Conservation (phyloP, 768 basidiomycete genomes). For the Hebeloma cylindrosporum region DNA sequence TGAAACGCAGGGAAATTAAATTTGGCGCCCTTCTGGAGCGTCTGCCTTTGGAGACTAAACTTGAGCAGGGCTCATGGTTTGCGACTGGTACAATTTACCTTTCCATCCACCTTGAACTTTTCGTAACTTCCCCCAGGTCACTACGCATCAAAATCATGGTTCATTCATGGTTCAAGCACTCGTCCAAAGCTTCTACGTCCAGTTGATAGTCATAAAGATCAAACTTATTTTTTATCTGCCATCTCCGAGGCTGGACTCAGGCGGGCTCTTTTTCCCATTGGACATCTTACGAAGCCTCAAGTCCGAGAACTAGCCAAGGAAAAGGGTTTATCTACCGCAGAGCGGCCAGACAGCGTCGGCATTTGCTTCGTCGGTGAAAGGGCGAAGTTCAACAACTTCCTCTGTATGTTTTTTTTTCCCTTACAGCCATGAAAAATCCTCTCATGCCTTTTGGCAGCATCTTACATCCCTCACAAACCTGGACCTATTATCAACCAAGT, state of each 20-base stretch:
- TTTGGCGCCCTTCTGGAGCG: slow-evolving; percentile 80
- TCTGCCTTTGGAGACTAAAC: slow-evolving; percentile 37
- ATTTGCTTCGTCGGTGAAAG: slow-evolving; percentile 93
- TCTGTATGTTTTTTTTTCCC: slow-evolving; percentile 46
- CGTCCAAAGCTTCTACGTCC: slow-evolving; percentile 57
- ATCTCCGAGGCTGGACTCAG: slow-evolving; percentile 65
- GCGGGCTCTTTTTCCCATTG: slow-evolving; percentile 80
- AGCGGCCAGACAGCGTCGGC: slow-evolving; percentile 86
- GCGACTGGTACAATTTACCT: slow-evolving; percentile 63
- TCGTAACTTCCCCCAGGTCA: slow-evolving; percentile 55
- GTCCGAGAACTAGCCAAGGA: slow-evolving; percentile 71
- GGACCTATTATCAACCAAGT: slow-evolving; percentile 66
- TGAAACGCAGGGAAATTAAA: slow-evolving; percentile 79
- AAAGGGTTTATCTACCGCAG: slow-evolving; percentile 67
- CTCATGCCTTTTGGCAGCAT: slow-evolving; percentile 45
- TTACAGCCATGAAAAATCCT: neutral
- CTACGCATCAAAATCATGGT: slow-evolving; percentile 75
- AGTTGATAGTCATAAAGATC: slow-evolving; percentile 73
- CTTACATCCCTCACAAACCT: slow-evolving; percentile 70
- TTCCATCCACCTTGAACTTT: neutral
- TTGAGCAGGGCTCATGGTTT: slow-evolving; percentile 55
- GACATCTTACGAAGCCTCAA: slow-evolving; percentile 59
- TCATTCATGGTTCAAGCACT: slow-evolving; percentile 10
- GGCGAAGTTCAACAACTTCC: slow-evolving; percentile 66
- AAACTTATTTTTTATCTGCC: slow-evolving; percentile 87